phyloP scores from a whole-genome alignment of 768 basidiomycete genomes.

The Inosperma sp. region DNA sequence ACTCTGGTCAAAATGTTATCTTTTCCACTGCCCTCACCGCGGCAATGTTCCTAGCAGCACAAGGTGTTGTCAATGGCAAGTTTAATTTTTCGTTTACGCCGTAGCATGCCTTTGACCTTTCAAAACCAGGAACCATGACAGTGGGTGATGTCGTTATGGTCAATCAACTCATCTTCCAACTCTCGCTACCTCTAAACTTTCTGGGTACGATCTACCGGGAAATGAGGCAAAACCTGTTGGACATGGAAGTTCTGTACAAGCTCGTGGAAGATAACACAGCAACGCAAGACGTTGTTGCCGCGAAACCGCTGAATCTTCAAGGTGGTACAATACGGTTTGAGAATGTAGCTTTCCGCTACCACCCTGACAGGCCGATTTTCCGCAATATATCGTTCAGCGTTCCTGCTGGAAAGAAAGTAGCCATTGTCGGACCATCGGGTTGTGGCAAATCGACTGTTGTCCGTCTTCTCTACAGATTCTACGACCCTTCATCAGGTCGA shows the following conservation, averaged over 20 bases:
- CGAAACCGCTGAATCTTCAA: conserved; percentile 60
- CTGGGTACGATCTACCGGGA: conserved; percentile 97
- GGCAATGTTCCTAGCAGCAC: conserved; percentile 95
- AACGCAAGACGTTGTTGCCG: conserved; percentile 62
- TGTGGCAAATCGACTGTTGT: conserved; percentile 98
- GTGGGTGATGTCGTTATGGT: conserved; percentile 99
- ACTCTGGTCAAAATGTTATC: conserved; percentile 95
- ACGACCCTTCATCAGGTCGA: conserved; percentile 74
- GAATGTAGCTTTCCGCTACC: conserved; percentile 88
- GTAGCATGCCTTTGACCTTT: background rate
- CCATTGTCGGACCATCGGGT: conserved; percentile 94
- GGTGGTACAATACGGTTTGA: conserved; percentile 92
- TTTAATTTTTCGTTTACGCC: conserved; percentile 37
- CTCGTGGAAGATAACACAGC: conserved; percentile 78
- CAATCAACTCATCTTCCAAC: conserved; percentile 96
- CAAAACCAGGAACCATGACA: conserved; percentile 82
- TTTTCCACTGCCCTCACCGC: conserved; percentile 90
- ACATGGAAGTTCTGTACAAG: conserved; percentile 95
- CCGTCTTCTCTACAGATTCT: conserved; percentile 91
- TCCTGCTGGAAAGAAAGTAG: conserved; percentile 94
- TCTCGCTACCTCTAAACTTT: conserved; percentile 95
- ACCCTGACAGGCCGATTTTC: conserved; percentile 91
- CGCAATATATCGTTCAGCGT: conserved; percentile 80
- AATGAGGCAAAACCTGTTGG: conserved; percentile 89
- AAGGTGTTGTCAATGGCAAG: conserved; percentile 90